Percentiles rank a stretch among this genome's conserved stretches.
phyloP scores from a whole-genome alignment of 805 yeast species.

The Komagataella populi region DNA sequence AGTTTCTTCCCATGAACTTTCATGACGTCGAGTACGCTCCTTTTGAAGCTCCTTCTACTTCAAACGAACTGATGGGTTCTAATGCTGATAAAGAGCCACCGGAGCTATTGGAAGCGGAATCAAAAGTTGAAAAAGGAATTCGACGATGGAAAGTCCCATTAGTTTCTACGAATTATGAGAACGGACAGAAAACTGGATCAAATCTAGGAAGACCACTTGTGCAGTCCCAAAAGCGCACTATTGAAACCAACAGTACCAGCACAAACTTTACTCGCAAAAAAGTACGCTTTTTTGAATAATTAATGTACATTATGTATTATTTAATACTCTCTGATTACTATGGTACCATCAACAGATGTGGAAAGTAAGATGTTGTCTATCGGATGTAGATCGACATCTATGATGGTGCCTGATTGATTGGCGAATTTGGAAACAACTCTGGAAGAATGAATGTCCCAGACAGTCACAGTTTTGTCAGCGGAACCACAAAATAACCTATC shows the following conservation, averaged over 20 bases:
- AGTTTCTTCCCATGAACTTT: conserved; percentile 22
- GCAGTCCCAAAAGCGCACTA: neutral
- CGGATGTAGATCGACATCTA: conserved; percentile 47
- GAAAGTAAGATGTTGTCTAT: conserved; percentile 24
- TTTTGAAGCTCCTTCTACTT: conserved; percentile 15
- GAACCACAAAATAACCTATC: conserved; percentile 42
- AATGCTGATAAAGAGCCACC: neutral
- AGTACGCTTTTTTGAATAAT: neutral
- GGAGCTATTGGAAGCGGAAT: neutral
- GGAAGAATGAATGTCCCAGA: conserved; percentile 47
- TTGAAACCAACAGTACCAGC: neutral
- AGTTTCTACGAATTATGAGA: conserved; percentile 1
- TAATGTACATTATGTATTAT: conserved; percentile 4
- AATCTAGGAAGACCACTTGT: neutral
- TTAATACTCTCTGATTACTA: conserved; percentile 30
- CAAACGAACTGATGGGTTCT: neutral
- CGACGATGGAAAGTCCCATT: conserved; percentile 9
- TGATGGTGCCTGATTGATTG: conserved; percentile 51
- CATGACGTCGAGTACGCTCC: conserved; percentile 22
- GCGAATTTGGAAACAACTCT: conserved; percentile 30
- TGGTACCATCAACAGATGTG: conserved; percentile 40
- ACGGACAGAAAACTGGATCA: neutral
- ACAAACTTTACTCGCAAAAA: neutral
- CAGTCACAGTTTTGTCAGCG: conserved; percentile 39
- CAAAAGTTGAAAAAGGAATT: conserved; percentile 7